Conservation (phyloP, 176 grass and related monocot species). For the Oryza nivara region DNA sequence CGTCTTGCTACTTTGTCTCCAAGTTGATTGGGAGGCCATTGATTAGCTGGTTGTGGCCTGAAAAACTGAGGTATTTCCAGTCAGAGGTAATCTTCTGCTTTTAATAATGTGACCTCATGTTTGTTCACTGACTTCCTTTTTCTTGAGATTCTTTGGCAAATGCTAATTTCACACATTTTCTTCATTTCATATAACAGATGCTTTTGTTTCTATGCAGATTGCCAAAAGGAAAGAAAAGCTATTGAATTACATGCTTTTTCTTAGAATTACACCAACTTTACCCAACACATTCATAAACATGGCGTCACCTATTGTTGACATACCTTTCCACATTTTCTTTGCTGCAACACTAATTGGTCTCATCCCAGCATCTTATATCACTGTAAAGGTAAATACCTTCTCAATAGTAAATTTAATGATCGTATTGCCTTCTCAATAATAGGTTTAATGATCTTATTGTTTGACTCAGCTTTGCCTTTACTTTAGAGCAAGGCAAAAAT, state of each 20-base stretch:
- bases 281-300: conserved; percentile 99
- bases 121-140: conserved; percentile 28
- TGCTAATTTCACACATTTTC: not conserved
- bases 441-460: not conserved
- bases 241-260: conserved; percentile 98
- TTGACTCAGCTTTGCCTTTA: conserved; percentile 30
- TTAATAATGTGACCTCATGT: not conserved
- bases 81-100: conserved; percentile 69
- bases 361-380: conserved; percentile 95
- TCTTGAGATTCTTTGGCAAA: conserved; percentile 22
- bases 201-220: conserved; percentile 65
- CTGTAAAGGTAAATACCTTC: conserved; percentile 74
- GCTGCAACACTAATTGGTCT: conserved; percentile 87
- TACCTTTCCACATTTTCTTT: conserved; percentile 99
- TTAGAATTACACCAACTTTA: conserved; percentile 96
- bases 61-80: conserved; percentile 93
- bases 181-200: conserved; percentile 33
- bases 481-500: conserved; percentile 15
- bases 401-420: not conserved
- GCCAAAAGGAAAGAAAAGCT: conserved; percentile 88
- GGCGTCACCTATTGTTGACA: conserved; percentile 97
- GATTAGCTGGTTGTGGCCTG: conserved; percentile 87
- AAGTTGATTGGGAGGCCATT: conserved; percentile 94
- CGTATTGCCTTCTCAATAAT: conserved; percentile 12
- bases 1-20: conserved; percentile 93